These are phyloP conservation scores for Breynia disticha DNA, from an alignment of 441 rosid genomes.

Conservation along the genomic window DNA sequence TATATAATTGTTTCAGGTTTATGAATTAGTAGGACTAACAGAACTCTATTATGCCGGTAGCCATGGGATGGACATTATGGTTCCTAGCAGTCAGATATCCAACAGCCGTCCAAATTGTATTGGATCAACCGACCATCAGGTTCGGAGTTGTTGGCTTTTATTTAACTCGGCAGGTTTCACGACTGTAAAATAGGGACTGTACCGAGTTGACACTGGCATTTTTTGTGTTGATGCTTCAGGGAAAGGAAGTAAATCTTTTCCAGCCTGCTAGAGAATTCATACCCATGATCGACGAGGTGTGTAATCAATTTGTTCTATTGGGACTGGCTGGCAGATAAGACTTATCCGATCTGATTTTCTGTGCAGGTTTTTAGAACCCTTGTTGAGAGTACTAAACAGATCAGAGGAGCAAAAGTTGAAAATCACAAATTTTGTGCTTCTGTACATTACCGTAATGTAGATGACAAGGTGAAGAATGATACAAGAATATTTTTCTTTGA, in stretches of 20 bases:
- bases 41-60: slow-evolving; percentile 97
- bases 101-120: slow-evolving; percentile 37
- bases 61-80: slow-evolving; percentile 98
- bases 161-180: not conserved
- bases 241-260: slow-evolving; percentile 67
- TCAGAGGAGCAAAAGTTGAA: slow-evolving; percentile 82
- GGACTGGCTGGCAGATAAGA: not conserved
- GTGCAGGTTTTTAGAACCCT: slow-evolving; percentile 73
- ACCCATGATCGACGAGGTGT: slow-evolving; percentile 70
- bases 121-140: slow-evolving; percentile 61
- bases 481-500: not conserved
- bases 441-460: slow-evolving; percentile 97
- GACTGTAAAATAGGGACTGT: not conserved
- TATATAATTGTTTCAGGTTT: slow-evolving; percentile 43
- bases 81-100: slow-evolving; percentile 38
- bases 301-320: not conserved
- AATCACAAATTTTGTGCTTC: slow-evolving; percentile 90
- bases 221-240: slow-evolving; percentile 26
- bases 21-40: slow-evolving; percentile 75
- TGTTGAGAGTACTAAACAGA: slow-evolving; percentile 53
- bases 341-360: not conserved
- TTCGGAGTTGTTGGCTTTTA: slow-evolving; percentile 9
- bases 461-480: slow-evolving; percentile 50
- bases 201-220: not conserved
- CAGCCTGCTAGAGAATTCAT: slow-evolving; percentile 88